Base-by-base conservation (phyloP, 306 rosid genomes). In the Abrus precatorius region DNA sequence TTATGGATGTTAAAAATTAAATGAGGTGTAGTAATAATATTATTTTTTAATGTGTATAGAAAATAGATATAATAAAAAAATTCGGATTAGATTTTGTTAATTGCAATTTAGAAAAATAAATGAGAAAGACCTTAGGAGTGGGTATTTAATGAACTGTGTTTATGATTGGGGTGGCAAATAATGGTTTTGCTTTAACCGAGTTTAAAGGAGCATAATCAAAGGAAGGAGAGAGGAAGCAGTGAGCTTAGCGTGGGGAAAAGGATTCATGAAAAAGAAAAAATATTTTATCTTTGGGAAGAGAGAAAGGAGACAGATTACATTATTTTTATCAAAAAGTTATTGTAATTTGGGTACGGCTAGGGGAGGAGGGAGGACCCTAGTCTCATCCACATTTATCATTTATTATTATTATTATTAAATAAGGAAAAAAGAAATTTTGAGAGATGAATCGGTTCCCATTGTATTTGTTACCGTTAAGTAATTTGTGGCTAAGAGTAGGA, bases 401-500 rank as follows among this genome's bases (percentile, higher is more conserved):
- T 49, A 66, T 66, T 14, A 40, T 65, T 65, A n/a, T 65, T 65
- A 14, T 1, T n/a, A 3, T 14, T 65, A 41, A 41, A 65, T 44
- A 44, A 65, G 77, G 68, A n/a, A 6, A 45, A 50, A 57, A 9
- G 70, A 32, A 4, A 36, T 0, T 41, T 55, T 34, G 69, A 44
- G 48, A 8, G 5, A 28, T 66, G 53, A 36, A 40, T 61, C 5
- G 67, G 79, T 41, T 40, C 6, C 13, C 32, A 2, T 61, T 70
- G 48, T 49, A 78, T 3, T 13, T 72, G 76, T 83, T 72, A 78
- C 86, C 86, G 86, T 83, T 83, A 33, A 13, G 63, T 57, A 28
- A 38, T 55, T 34, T 49, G 80, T 36, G 72, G 80, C 43, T 72
- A 52, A 0, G 10, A 71, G 36, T 5, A 4, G 38, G 44, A 13